Percentiles rank a stretch among this genome's conserved stretches.
phyloP scores from a whole-genome alignment of 2,329 filamentous ascomycete genomes.

The Furcasterigmium sp. region DNA sequence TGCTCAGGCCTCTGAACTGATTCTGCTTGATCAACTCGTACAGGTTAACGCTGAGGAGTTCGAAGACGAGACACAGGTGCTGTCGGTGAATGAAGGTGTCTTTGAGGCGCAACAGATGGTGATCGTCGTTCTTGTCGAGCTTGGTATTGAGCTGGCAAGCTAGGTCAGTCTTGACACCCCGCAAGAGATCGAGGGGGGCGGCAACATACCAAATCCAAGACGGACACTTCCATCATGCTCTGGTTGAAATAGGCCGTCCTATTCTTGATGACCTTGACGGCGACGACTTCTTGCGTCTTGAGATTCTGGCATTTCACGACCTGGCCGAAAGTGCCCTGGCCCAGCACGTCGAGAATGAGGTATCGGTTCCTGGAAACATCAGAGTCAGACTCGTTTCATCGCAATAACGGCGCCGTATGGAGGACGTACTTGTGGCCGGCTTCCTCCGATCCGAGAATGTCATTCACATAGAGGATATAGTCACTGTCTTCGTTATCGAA shows the following conservation, averaged over 20 bases:
- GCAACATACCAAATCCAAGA: constrained; percentile 75
- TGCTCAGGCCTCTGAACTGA: constrained; percentile 95
- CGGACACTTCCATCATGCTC: constrained; percentile 99
- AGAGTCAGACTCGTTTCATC: constrained; percentile 8
- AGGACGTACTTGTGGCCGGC: constrained; percentile 83
- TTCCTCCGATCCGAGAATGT: constrained; percentile 95
- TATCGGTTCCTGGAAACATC: constrained; percentile 71
- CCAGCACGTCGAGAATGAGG: constrained; percentile 91
- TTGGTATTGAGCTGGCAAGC: constrained; percentile 81
- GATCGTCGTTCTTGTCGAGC: constrained; percentile 98
- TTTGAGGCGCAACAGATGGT: constrained; percentile 88
- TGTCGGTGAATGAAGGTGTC: constrained; percentile 98
- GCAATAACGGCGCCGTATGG: not conserved
- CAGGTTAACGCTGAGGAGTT: constrained; percentile 92
- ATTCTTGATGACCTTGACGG: constrained; percentile 99
- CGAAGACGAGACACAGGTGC: constrained; percentile 94
- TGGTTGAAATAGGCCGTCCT: constrained; percentile 99
- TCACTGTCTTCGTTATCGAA: constrained; percentile 99
- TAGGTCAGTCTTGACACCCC: constrained; percentile 3
- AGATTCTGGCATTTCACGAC: constrained; percentile 99
- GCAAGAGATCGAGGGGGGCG: too few relatives aligned
- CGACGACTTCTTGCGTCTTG: constrained; percentile 96
- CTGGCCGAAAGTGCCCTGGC: constrained; percentile 96
- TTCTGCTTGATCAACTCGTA: constrained; percentile 99
- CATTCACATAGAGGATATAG: constrained; percentile 98